Percentiles rank a stretch among this genome's conserved stretches.
Conservation (phyloP, 352 stramenopile genomes). For the Pelagophyceae sp. region DNA sequence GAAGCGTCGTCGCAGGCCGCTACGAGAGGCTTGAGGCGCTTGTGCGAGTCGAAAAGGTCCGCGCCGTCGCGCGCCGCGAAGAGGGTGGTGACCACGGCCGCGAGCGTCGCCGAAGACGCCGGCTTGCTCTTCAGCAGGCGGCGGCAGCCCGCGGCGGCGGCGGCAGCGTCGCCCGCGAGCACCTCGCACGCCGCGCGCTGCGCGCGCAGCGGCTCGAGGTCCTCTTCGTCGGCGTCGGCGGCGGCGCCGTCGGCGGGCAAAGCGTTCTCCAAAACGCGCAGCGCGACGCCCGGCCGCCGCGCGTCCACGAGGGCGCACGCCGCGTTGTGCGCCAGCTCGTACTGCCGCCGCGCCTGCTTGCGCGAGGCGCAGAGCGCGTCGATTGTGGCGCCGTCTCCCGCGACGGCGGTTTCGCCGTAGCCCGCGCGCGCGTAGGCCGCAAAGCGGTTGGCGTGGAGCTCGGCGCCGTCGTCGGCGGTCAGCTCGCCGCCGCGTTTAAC, state of each 20-base stretch:
- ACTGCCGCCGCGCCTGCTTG: neutral
- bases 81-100: neutral
- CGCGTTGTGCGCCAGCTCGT: conserved; percentile 9
- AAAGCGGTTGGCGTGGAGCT: neutral
- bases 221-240: neutral
- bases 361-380: neutral
- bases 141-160: neutral
- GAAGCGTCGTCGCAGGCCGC: neutral
- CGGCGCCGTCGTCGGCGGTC: neutral
- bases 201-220: neutral
- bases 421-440: neutral
- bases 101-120: too few species aligned
- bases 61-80: neutral
- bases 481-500: neutral
- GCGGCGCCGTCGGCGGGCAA: neutral
- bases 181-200: neutral
- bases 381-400: neutral
- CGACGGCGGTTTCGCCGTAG: neutral
- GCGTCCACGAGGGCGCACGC: neutral
- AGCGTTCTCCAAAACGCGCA: neutral
- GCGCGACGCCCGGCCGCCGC: neutral
- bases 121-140: neutral
- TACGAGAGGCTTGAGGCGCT: conserved; percentile 1
- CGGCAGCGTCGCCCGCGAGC: neutral
- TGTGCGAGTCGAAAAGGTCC: conserved; percentile 15